Evolutionary conservation across 768 basidiomycete genomes (phyloP), one percentile per base, ranked within the genome.

Genomic region (Leccinellum luteum): DNA sequence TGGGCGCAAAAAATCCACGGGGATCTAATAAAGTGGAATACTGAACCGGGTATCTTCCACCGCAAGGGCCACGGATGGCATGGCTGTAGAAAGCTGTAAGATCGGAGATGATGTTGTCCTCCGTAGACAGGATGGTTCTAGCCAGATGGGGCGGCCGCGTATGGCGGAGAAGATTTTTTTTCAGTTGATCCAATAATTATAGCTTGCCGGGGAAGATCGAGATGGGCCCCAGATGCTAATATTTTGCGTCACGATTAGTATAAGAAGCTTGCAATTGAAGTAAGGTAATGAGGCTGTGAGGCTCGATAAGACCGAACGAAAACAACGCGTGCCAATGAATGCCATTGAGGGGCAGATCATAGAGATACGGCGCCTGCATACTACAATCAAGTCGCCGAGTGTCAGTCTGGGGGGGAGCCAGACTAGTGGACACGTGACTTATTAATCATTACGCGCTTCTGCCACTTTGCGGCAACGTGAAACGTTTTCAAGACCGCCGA

Each of bases 341-440:
- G 30, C 21, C 50, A 17, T 30, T 9, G 34, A 30, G 25, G 9
- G 14, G 31, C 25, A 47, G 32, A 27, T 32, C 6, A 34, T 12
- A 15, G 13, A 21, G 34, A 27, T 6, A 45, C 9, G 34, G 28
- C 6, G 19, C 4, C 31, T n/a, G 27, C 35, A 34, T 15, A 25
- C n/a, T n/a, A n/a, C n/a, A n/a, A n/a, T n/a, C n/a, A n/a, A n/a
- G n/a, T n/a, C n/a, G n/a, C n/a, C n/a, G n/a, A n/a, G n/a, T n/a
- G n/a, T n/a, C n/a, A n/a, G n/a, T n/a, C n/a, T n/a, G n/a, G n/a
- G n/a, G n/a, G n/a, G n/a, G n/a, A n/a, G n/a, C n/a, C n/a, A n/a
- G n/a, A n/a, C n/a, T n/a, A n/a, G n/a, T n/a, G 12, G 19, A 28
- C 64, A 62, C 60, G 56, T 62, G 60, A 64, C 55, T 19, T 17